A percentile compares a stretch with the other conserved stretches of the same genome.
Evolutionary conservation across 352 stramenopile species (phyloP).

Genomic region (Phytophthora europaea): DNA sequence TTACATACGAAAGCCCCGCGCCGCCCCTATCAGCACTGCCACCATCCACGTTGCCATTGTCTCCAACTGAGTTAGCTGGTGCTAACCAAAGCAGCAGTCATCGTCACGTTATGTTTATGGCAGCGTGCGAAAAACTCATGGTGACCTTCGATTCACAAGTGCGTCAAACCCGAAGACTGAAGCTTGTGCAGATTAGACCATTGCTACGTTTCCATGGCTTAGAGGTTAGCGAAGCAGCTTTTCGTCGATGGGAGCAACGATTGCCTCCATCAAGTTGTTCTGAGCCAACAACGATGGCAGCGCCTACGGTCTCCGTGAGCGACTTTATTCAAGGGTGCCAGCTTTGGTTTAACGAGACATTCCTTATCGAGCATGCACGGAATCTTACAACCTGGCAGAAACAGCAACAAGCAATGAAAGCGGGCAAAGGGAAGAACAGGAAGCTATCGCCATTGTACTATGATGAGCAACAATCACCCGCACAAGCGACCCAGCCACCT

Average conservation of each 20-base stretch:
- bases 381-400: conserved; percentile 32
- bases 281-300: conserved; percentile 7
- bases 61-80: conserved; percentile 1
- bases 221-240: conserved; percentile 47
- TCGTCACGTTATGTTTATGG: conserved; percentile 51
- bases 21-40: conserved; percentile 10
- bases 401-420: conserved; percentile 31
- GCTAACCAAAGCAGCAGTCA: conserved; percentile 9
- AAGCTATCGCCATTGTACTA: conserved; percentile 31
- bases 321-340: conserved; percentile 57
- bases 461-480: conserved; percentile 20
- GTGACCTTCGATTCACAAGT: conserved; percentile 53
- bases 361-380: conserved; percentile 51
- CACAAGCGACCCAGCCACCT: conserved; percentile 36
- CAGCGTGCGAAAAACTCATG: conserved; percentile 61
- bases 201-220: conserved; percentile 56
- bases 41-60: conserved; percentile 15
- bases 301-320: conserved; percentile 43
- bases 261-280: conserved; percentile 26
- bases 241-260: conserved; percentile 71
- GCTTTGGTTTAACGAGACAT: conserved; percentile 63
- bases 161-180: conserved; percentile 42
- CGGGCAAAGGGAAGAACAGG: conserved; percentile 13
- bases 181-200: conserved; percentile 45
- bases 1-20: conserved; percentile 16